Percentiles rank a stretch among this genome's conserved stretches.
Evolutionary conservation across 176 grass and related monocot genomes (phyloP).

Genomic region (Hordeum vulgare): MorexV3_pseudomolecules_assembly NC_058520.1:36423622-36424121

Average conservation of each 20-base stretch:
- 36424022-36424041: slow-evolving; percentile 27
- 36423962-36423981: not conserved
- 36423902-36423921: not conserved
- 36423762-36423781: slow-evolving; percentile 33
- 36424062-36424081: slow-evolving; percentile 3
- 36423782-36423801: slow-evolving; percentile 35
- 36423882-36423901: not conserved
- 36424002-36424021: slow-evolving; percentile 33
- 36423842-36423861: slow-evolving; percentile 2
- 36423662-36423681: slow-evolving; percentile 14
- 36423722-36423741: slow-evolving; percentile 13
- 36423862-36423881: slow-evolving; percentile 30
- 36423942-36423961: slow-evolving; percentile 18
- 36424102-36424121: too few relatives aligned
- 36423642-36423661: not conserved
- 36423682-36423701: slow-evolving; percentile 39
- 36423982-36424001: not conserved
- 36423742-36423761: slow-evolving; percentile 14
- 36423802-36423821: not conserved
- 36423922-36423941: too few relatives aligned
- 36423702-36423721: not conserved
- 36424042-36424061: slow-evolving; percentile 17
- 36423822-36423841: too few relatives aligned
- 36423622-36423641: slow-evolving; percentile 8
- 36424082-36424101: too few relatives aligned